These are phyloP conservation scores for Bothriochloa decipiens DNA, from an alignment of 176 grass and related monocot species.

Conservation along the genomic window DNA sequence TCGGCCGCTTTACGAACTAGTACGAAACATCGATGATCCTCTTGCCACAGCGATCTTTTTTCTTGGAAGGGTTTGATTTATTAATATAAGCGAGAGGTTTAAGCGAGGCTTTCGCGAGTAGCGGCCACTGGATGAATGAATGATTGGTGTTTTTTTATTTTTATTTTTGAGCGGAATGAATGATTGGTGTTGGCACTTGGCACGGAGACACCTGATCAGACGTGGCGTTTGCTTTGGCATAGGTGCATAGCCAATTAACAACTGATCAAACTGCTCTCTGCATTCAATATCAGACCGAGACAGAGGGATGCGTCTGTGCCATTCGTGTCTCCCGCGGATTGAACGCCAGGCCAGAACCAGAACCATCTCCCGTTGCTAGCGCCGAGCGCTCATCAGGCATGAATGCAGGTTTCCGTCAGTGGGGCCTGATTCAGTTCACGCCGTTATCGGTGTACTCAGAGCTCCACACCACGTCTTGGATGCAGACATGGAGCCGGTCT, in stretches of 20 bases:
- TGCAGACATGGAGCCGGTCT: background rate
- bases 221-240: background rate
- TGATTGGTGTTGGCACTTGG: no score
- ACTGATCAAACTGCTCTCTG: background rate
- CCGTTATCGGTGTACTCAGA: background rate
- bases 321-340: background rate
- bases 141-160: background rate
- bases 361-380: background rate
- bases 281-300: background rate
- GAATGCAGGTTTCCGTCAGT: conserved; percentile 5
- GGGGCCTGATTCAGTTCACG: background rate
- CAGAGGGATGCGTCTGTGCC: background rate
- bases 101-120: conserved; percentile 5
- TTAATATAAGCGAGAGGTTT: background rate
- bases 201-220: background rate
- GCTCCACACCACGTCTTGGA: background rate
- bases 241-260: background rate
- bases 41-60: background rate
- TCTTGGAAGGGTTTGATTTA: background rate
- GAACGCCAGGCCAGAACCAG: background rate
- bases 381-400: background rate
- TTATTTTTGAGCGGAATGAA: no score
- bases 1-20: background rate
- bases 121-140: background rate
- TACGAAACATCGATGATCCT: conserved; percentile 20